phyloP scores from a whole-genome alignment of 371 early-diverging fungal genomes.

The Lichtheimia ramosa region DNA sequence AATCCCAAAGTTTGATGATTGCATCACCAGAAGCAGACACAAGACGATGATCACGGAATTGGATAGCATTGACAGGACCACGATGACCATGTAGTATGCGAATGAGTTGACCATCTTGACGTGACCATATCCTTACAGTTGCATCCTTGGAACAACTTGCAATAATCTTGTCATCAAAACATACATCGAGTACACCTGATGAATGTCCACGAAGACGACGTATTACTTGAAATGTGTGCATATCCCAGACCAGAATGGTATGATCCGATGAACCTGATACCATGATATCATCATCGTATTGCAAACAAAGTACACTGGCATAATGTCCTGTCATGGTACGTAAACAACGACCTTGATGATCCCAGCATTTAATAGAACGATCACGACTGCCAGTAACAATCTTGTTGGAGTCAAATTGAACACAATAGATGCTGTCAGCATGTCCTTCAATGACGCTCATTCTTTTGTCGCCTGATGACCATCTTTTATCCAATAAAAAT shows the following conservation, averaged over 20 bases:
- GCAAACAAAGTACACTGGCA: conserved; percentile 89
- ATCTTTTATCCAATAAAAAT: conserved; percentile 19
- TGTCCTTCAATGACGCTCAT: conserved; percentile 69
- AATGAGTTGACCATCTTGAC: conserved; percentile 51
- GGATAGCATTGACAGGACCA: conserved; percentile 88
- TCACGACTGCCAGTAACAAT: conserved; percentile 95
- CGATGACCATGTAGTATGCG: conserved; percentile 78
- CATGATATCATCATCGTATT: conserved; percentile 76
- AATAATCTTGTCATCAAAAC: conserved; percentile 73
- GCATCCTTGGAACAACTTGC: conserved; percentile 93
- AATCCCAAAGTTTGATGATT: conserved; percentile 85
- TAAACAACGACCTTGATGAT: conserved; percentile 64
- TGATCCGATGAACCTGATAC: conserved; percentile 93
- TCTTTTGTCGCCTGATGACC: conserved; percentile 35
- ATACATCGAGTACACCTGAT: conserved; percentile 77
- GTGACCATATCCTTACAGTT: conserved; percentile 85
- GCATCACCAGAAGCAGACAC: conserved; percentile 90
- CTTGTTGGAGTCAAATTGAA: conserved; percentile 83
- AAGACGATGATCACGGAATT: conserved; percentile 63
- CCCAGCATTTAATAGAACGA: conserved; percentile 72
- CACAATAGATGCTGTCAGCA: conserved; percentile 90
- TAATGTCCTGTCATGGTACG: conserved; percentile 83
- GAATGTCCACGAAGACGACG: conserved; percentile 59
- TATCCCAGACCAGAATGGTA: conserved; percentile 88
- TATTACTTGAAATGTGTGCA: conserved; percentile 38